Conservation (phyloP, 2,329 filamentous ascomycete genomes). For the Fusarium sp. region DNA sequence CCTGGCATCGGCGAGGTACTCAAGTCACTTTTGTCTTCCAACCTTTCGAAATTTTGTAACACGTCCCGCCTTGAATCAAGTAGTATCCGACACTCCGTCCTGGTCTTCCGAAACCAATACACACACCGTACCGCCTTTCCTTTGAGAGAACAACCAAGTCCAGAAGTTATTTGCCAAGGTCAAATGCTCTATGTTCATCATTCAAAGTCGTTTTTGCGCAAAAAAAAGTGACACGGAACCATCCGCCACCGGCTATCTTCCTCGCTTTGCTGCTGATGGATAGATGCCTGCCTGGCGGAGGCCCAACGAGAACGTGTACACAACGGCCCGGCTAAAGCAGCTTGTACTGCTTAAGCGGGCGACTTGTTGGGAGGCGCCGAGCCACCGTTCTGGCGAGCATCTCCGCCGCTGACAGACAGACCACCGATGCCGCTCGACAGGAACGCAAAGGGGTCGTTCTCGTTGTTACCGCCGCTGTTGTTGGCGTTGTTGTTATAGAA, state of each 20-base stretch:
- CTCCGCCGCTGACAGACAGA: constrained; percentile 76
- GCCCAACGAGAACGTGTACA: constrained; percentile 45
- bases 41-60: constrained; percentile 49
- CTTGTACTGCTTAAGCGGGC: constrained; percentile 60
- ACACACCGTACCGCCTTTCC: constrained; percentile 51
- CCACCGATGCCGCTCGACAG: constrained; percentile 79
- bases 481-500: constrained; percentile 70
- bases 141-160: constrained; percentile 56
- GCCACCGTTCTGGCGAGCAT: constrained; percentile 72
- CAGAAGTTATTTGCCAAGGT: constrained; percentile 59
- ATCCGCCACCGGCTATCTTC: constrained; percentile 24
- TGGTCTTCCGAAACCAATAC: constrained; percentile 53
- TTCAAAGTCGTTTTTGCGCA: constrained; percentile 53
- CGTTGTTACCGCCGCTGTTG: constrained; percentile 72
- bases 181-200: constrained; percentile 60
- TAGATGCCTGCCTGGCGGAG: constrained; percentile 16
- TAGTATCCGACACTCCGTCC: constrained; percentile 55
- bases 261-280: constrained; percentile 26
- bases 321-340: constrained; percentile 40
- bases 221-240: constrained; percentile 45
- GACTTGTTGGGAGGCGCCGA: constrained; percentile 70
- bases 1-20: constrained; percentile 47
- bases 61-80: constrained; percentile 52
- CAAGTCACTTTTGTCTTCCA: constrained; percentile 57
- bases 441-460: constrained; percentile 84